Conservation (phyloP, 2,329 filamentous ascomycete genomes). For the Juglanconis sp. region DNA sequence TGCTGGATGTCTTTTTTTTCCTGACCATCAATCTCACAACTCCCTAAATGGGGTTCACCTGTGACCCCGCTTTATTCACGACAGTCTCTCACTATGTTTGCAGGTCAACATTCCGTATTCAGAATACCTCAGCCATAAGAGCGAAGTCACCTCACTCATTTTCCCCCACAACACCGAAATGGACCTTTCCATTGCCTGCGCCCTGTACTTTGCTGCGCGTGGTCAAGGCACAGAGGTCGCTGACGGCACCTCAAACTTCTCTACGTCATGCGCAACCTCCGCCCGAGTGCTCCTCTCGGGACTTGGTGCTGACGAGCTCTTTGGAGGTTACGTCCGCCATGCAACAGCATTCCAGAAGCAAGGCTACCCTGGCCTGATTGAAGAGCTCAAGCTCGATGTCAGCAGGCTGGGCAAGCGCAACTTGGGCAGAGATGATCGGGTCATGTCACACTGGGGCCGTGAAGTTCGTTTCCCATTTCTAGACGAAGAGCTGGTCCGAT, state of each 20-base stretch:
- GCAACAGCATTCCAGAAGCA: constrained; percentile 67
- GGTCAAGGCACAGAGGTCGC: constrained; percentile 55
- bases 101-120: constrained; percentile 78
- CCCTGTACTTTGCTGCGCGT: constrained; percentile 90
- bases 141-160: constrained; percentile 72
- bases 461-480: constrained; percentile 90
- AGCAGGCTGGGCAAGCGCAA: constrained; percentile 87
- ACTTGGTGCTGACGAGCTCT: constrained; percentile 91
- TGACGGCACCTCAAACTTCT: constrained; percentile 19
- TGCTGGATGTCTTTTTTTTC: no score
- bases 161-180: constrained; percentile 96
- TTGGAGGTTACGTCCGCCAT: constrained; percentile 89
- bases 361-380: constrained; percentile 69
- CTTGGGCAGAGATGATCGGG: constrained; percentile 86
- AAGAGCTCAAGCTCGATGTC: constrained; percentile 84
- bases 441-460: constrained; percentile 83
- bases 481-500: constrained; percentile 80
- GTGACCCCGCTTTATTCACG: background rate
- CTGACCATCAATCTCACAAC: no score
- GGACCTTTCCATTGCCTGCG: constrained; percentile 91
- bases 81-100: constrained; percentile 2
- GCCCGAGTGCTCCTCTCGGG: constrained; percentile 87
- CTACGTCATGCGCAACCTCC: constrained; percentile 56
- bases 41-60: no score
- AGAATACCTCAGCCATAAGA: constrained; percentile 67